Base-by-base conservation (phyloP, 176 grass and related monocot genomes). In the Eremochloa ophiuroides region DNA sequence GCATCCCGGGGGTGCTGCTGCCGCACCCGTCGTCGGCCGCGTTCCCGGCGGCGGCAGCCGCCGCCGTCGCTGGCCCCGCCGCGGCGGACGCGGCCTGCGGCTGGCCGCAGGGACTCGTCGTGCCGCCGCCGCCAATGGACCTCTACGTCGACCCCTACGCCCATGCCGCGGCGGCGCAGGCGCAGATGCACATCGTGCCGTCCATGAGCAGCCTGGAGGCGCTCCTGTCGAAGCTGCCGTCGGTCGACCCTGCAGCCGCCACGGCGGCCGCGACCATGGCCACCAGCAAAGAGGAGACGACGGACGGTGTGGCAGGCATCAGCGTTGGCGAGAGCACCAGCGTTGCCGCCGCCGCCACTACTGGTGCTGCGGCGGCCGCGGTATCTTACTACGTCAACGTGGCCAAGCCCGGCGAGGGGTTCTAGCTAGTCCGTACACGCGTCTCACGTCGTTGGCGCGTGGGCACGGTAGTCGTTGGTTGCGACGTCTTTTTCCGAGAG, bases 1-100 rank as follows among this genome's bases (percentile, higher is more conserved):
- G 91, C 93, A 99, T 99, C 78, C 96, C 93, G 33, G 93, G 93
- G 4, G 93, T 96, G 75, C 88, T 99, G 60, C 84, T 99, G 43
- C 97, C 93, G 31, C 97, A 99, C 85, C 97, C 97, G 20, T 99
- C 93, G 30, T 85, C 93, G 13, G n/a, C 73, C 44, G 71, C 87
- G 33, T 98, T 95, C 84, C 88, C 92, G 48, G 31, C 23, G 63
- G n/a, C n/a, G n/a, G n/a, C n/a, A n/a, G n/a, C n/a, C n/a, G 56
- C 75, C 77, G 13, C 34, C 74, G 20, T 64, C 85, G 62, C 29
- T 22, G 44, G 63, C 47, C 28, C 66, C 40, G 29, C 76, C 75
- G 35, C 85, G 58, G 85, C 62, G 22, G 80, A 40, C 66, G 80
- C 70, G 66, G 47, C 67, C 60, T 31, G 56, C 10, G 7, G 73